phyloP scores from a whole-genome alignment of 2,329 filamentous ascomycete genomes.

The Cercospora canescens region DNA sequence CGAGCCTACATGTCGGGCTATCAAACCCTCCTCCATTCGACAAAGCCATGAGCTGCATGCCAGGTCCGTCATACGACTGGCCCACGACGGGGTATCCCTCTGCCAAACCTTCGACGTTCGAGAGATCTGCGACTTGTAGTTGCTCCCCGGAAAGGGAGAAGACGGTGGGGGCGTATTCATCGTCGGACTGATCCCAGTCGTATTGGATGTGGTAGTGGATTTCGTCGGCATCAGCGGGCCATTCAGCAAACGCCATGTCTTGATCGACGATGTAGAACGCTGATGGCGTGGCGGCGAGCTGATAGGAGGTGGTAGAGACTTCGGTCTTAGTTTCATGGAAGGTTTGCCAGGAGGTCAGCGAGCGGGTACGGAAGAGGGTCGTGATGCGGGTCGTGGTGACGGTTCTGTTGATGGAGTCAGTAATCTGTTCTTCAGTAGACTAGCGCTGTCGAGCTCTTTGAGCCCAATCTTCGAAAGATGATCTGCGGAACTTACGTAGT shows the following conservation, averaged over 20 bases:
- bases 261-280: not conserved
- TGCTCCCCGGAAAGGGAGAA: not conserved
- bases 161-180: not conserved
- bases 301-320: not conserved
- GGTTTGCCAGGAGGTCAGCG: not conserved
- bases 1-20: not conserved
- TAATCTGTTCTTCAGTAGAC: no score
- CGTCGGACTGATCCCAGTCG: not conserved
- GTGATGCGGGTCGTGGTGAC: not conserved
- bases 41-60: not conserved
- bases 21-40: not conserved
- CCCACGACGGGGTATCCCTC: not conserved
- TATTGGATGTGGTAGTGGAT: conserved; percentile 1
- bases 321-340: not conserved
- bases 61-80: not conserved
- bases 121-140: not conserved
- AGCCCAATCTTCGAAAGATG: no score
- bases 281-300: not conserved
- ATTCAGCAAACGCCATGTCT: not conserved
- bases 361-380: not conserved
- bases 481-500: not conserved
- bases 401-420: not conserved
- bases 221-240: not conserved
- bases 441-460: no score
- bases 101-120: not conserved